These are phyloP conservation scores for Globisporangium viniferum DNA, from an alignment of 352 stramenopile species.

Conservation along the genomic window DNA sequence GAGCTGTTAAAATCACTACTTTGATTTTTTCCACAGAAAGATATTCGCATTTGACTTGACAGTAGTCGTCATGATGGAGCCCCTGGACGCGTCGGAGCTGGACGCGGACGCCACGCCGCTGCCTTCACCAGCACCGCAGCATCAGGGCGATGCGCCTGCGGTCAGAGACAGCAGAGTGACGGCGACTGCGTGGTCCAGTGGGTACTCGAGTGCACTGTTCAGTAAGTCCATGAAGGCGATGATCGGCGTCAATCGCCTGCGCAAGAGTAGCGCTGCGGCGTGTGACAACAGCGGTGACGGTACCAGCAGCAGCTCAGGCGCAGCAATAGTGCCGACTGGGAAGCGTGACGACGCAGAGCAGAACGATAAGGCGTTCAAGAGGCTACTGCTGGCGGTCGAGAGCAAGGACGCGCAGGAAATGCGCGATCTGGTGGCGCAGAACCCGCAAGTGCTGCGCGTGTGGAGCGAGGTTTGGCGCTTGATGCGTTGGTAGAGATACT, in stretches of 20 bases:
- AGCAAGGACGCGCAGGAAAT: constrained; percentile 56
- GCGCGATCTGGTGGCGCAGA: constrained; percentile 28
- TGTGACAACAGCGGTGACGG: background rate
- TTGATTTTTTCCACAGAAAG: constrained; percentile 2
- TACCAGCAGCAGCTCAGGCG: background rate
- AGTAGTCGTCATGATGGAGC: constrained; percentile 4
- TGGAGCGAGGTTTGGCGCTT: constrained; percentile 22
- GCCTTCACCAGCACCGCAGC: background rate
- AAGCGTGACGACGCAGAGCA: constrained; percentile 22
- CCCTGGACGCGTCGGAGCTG: constrained; percentile 6
- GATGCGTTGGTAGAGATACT: background rate
- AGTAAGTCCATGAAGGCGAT: constrained; percentile 59
- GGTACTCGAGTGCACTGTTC: constrained; percentile 39
- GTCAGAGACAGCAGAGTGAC: background rate
- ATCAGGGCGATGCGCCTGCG: background rate
- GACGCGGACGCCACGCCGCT: background rate
- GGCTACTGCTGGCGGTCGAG: constrained; percentile 32
- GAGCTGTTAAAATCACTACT: background rate
- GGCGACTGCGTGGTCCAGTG: constrained; percentile 12
- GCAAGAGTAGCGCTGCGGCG: background rate
- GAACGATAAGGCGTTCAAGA: constrained; percentile 20
- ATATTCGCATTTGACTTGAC: background rate
- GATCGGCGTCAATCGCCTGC: constrained; percentile 27
- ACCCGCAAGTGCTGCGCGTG: constrained; percentile 29
- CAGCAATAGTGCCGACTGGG: background rate